A percentile compares a stretch with the other conserved stretches of the same genome.
phyloP scores from a whole-genome alignment of 2,329 filamentous ascomycete species.

The Phyllosticta paracitricarpa region DNA sequence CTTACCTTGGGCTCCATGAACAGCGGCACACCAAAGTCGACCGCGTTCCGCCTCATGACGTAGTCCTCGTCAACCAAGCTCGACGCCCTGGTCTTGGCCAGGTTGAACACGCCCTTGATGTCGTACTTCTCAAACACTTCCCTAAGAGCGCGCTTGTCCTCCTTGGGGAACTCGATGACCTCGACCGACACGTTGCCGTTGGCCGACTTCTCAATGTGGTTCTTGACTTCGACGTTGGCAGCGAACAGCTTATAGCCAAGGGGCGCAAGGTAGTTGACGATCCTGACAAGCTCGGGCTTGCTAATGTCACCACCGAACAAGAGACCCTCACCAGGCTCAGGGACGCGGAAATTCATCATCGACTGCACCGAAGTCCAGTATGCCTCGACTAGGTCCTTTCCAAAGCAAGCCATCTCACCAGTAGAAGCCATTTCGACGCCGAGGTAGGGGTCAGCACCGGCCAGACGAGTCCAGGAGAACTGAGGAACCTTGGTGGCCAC shows the following conservation, averaged over 20 bases:
- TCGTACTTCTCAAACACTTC: conserved; percentile 97
- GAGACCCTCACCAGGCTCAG: conserved; percentile 87
- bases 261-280: conserved; percentile 79
- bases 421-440: conserved; percentile 97
- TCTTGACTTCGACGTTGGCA: conserved; percentile 70
- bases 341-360: conserved; percentile 98
- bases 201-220: conserved; percentile 67
- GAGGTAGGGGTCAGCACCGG: conserved; percentile 92
- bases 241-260: conserved; percentile 93
- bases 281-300: conserved; percentile 60
- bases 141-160: conserved; percentile 87
- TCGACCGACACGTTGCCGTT: conserved; percentile 59
- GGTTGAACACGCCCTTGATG: conserved; percentile 91
- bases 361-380: conserved; percentile 97
- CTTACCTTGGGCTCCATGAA: conserved; percentile 97
- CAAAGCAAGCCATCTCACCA: conserved; percentile 98
- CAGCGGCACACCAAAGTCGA: conserved; percentile 93
- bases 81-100: conserved; percentile 74
- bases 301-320: conserved; percentile 79
- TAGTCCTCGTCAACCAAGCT: conserved; percentile 88
- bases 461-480: conserved; percentile 97
- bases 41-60: conserved; percentile 94
- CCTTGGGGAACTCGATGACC: conserved; percentile 92
- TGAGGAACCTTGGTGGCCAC: conserved; percentile 96
- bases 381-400: conserved; percentile 87